Evolutionary conservation across 2,329 filamentous ascomycete genomes (phyloP).

Genomic region (Rugonectria rugulosa): DNA sequence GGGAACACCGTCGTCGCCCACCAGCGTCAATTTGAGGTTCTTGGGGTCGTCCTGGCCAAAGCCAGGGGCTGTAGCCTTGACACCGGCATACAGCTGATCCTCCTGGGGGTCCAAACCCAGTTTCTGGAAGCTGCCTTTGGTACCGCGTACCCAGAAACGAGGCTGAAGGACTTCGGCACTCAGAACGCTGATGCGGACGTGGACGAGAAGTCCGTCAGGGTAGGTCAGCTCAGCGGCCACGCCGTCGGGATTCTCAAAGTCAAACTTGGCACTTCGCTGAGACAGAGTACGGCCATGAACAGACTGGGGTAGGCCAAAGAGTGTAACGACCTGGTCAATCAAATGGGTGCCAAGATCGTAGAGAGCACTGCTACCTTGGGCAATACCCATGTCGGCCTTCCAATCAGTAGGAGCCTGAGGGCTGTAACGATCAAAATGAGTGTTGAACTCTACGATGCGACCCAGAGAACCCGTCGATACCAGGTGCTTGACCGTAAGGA

Average conservation of each 20-base stretch:
- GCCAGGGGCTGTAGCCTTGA: slow-evolving; percentile 64
- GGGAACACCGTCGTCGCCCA: slow-evolving; percentile 59
- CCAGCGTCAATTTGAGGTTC: slow-evolving; percentile 65
- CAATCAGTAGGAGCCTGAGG: slow-evolving; percentile 66
- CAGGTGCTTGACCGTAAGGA: slow-evolving; percentile 71
- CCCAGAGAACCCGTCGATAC: slow-evolving; percentile 68
- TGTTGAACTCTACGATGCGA: slow-evolving; percentile 78
- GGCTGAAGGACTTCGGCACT: slow-evolving; percentile 74
- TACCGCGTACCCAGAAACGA: slow-evolving; percentile 79
- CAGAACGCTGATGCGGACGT: slow-evolving; percentile 73
- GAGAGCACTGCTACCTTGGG: slow-evolving; percentile 70
- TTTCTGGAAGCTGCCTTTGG: slow-evolving; percentile 79
- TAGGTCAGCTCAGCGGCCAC: slow-evolving; percentile 74
- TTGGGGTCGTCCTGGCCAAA: slow-evolving; percentile 72
- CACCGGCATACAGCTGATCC: slow-evolving; percentile 72
- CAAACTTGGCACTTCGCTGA: slow-evolving; percentile 61
- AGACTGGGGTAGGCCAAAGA: slow-evolving; percentile 73
- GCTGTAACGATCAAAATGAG: slow-evolving; percentile 80
- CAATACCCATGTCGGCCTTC: slow-evolving; percentile 69
- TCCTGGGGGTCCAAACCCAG: slow-evolving; percentile 76
- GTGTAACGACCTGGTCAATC: slow-evolving; percentile 75
- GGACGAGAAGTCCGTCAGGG: slow-evolving; percentile 67
- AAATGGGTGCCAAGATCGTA: slow-evolving; percentile 81
- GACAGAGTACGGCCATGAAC: slow-evolving; percentile 74
- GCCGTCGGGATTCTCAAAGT: slow-evolving; percentile 62